These are phyloP conservation scores for Ophiostoma himal-ulmi DNA, from an alignment of 2,329 filamentous ascomycete species.

Conservation along the genomic window DNA sequence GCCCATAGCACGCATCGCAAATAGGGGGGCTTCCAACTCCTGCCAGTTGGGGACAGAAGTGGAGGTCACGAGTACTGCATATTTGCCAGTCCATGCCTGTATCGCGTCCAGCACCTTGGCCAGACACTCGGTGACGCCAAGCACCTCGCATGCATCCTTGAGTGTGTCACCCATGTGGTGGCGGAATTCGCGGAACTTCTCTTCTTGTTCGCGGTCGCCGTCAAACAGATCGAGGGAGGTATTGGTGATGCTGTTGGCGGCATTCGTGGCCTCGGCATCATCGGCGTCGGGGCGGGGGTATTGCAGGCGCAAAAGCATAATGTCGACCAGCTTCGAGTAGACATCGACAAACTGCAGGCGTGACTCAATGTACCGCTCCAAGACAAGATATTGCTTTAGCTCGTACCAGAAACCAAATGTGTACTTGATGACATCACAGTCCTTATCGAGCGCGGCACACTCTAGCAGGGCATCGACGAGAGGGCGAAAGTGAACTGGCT, in stretches of 20 bases:
- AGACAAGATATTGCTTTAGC: constrained; percentile 87
- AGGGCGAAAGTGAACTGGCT: constrained; percentile 73
- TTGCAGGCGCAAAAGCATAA: constrained; percentile 84
- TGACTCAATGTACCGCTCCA: constrained; percentile 83
- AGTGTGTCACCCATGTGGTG: constrained; percentile 97
- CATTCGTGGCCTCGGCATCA: constrained; percentile 54
- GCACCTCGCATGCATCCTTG: constrained; percentile 94
- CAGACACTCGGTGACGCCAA: constrained; percentile 86
- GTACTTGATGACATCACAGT: constrained; percentile 83
- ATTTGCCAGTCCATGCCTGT: constrained; percentile 78
- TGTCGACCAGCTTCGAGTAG: constrained; percentile 84
- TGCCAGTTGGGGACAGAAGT: constrained; percentile 89
- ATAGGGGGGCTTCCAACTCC: constrained; percentile 87
- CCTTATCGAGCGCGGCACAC: constrained; percentile 78
- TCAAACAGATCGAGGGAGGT: constrained; percentile 68
- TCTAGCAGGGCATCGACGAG: constrained; percentile 90
- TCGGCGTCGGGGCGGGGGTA: constrained; percentile 72
- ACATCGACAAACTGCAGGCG: constrained; percentile 71
- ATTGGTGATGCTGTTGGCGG: constrained; percentile 35
- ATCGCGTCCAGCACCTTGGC: constrained; percentile 83
- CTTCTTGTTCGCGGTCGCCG: constrained; percentile 89
- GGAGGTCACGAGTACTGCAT: constrained; percentile 67
- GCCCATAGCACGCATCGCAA: constrained; percentile 92
- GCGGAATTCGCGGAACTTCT: constrained; percentile 93
- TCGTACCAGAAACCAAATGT: constrained; percentile 99